Base-by-base conservation (phyloP, 2,329 filamentous ascomycete genomes). In the Stemphylium beticola region DNA sequence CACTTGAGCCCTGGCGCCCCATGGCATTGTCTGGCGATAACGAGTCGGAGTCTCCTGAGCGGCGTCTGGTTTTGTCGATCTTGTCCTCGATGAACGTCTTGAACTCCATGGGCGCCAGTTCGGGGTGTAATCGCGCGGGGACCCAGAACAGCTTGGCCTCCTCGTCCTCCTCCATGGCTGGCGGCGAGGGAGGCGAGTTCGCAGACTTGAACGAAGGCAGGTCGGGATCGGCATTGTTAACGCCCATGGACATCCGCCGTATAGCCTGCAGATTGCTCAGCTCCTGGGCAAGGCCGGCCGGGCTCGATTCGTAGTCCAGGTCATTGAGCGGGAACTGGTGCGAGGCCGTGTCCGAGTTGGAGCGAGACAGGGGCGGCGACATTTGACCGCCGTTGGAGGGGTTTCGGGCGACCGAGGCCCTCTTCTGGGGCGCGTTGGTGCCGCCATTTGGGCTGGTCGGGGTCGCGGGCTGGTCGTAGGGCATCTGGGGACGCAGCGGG, bases 61-160 rank as follows among this genome's bases (percentile, higher is more conserved):
- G 86, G 62, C 93, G 84, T 73, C 92, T 88, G 65, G 98, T 96
- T 32, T 91, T 89, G 65, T 96, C 90, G 11, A 97, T 91, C 69
- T 93, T 88, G 59, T 93, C 96, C 69, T 99, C 93, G 2, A 99
- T 84, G 65, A 98, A 99, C 1, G 89, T 93, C 76, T 96, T 97
- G 81, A 98, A 99, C 66, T 97, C 95, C 70, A 90, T 92, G 1
- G 95, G 95, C 2, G 95, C 95, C 43, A 99, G 81, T 76, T 99
- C 95, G 0, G 95, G 95, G 68, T 99, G 95, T 24, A 99, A 84
- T 54, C 92, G 87, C 20, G 95, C 95, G 4, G 95, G 95, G 5
- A 99, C 95, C 95, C 95, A 99, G 62, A 98, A 90, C 55, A 98
- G 78, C 58, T 92, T 85, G 2, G 93, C 92, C 7, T 98, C 93